Evolutionary conservation across 1,284 basidiomycete genomes (phyloP).

Genomic region (Pterula multifida): DNA sequence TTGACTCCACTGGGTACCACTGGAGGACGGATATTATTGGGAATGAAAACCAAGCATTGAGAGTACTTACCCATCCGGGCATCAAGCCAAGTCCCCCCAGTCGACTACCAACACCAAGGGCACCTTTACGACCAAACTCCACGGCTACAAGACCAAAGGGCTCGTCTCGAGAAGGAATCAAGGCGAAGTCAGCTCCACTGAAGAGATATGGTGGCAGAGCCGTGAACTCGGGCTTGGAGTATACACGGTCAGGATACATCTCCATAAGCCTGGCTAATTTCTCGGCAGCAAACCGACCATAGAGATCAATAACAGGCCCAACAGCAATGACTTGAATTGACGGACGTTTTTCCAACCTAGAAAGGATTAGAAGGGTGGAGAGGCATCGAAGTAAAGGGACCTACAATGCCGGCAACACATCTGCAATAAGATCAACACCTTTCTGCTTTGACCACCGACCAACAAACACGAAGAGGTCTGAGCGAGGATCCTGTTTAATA

Average conservation of each 20-base stretch:
- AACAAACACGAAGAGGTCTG: conserved; percentile 89
- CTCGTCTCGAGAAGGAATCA: conserved; percentile 90
- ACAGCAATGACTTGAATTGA: conserved; percentile 81
- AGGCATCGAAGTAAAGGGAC: too few relatives aligned
- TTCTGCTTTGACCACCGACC: conserved; percentile 96
- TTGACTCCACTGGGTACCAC: conserved; percentile 95
- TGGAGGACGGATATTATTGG: conserved; percentile 18
- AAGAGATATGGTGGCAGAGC: conserved; percentile 87
- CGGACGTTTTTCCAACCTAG: conserved; percentile 72
- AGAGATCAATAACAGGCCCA: conserved; percentile 88
- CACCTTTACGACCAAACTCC: conserved; percentile 91
- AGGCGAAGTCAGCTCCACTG: conserved; percentile 86
- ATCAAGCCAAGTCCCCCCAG: conserved; percentile 89
- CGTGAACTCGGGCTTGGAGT: conserved; percentile 89
- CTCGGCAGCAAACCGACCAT: conserved; percentile 88
- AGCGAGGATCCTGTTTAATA: conserved; percentile 79
- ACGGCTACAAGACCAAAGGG: conserved; percentile 92
- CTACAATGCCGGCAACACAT: conserved; percentile 80
- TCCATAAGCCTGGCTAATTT: conserved; percentile 89
- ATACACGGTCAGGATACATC: conserved; percentile 86
- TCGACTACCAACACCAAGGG: conserved; percentile 85
- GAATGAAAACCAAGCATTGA: neutral
- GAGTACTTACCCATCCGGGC: conserved; percentile 79
- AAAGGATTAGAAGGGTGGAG: too few relatives aligned
- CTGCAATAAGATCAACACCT: conserved; percentile 89